Evolutionary conservation across 2,329 filamentous ascomycete genomes (phyloP).

Genomic region (Amylocarpus encephaloides): DNA sequence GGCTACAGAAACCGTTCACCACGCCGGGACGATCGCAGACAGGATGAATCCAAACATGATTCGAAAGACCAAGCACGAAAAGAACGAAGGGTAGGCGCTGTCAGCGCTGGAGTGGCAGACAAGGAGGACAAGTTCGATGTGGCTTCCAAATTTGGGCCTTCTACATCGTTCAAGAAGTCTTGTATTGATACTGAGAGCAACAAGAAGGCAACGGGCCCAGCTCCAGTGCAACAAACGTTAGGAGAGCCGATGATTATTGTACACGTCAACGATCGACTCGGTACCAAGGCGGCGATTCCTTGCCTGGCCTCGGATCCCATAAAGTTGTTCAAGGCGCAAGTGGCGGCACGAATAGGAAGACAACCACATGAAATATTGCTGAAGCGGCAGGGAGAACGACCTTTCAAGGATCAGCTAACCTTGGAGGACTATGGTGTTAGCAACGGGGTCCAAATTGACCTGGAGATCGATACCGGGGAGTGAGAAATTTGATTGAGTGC

Average conservation of each 20-base stretch:
- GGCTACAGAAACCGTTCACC: constrained; percentile 42
- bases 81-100: constrained; percentile 1
- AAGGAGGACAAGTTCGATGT: constrained; percentile 28
- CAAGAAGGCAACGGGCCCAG: neutral
- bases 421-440: constrained; percentile 91
- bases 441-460: constrained; percentile 61
- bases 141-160: constrained; percentile 28
- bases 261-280: constrained; percentile 88
- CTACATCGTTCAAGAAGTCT: neutral
- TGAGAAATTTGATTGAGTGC: constrained; percentile 10
- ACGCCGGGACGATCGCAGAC: constrained; percentile 32
- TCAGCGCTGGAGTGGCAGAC: neutral
- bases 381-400: constrained; percentile 84
- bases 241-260: constrained; percentile 87
- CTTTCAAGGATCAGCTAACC: constrained; percentile 86
- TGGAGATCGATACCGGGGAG: constrained; percentile 33
- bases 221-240: constrained; percentile 16
- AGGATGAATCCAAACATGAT: constrained; percentile 21
- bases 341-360: constrained; percentile 81
- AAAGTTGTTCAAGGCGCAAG: constrained; percentile 82
- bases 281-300: constrained; percentile 90
- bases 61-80: constrained; percentile 27
- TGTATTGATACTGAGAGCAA: neutral
- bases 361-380: constrained; percentile 87
- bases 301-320: constrained; percentile 81